These are phyloP conservation scores for Rosa multiflora DNA, from an alignment of 306 rosid species.

Conservation along the genomic window DNA sequence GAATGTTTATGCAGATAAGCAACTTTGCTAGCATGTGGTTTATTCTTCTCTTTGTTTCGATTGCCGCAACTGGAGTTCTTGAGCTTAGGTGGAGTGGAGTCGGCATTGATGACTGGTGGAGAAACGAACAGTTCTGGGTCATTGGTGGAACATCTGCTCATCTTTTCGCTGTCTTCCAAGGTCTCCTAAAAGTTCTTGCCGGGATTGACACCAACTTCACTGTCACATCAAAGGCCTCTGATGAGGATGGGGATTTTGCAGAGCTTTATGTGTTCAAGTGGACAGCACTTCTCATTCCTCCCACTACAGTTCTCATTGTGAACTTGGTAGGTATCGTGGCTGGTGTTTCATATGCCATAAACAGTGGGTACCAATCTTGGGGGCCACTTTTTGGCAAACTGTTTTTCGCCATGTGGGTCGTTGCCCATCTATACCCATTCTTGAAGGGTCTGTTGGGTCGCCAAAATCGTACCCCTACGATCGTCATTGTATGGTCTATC, in stretches of 20 bases:
- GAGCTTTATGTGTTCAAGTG: constrained; percentile 93
- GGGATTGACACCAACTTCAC: constrained; percentile 93
- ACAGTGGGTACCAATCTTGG: constrained; percentile 96
- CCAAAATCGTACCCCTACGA: constrained; percentile 86
- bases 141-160: constrained; percentile 98
- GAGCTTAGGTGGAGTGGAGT: constrained; percentile 99
- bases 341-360: constrained; percentile 82
- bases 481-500: constrained; percentile 86
- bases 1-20: constrained; percentile 70
- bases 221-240: constrained; percentile 89
- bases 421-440: constrained; percentile 94
- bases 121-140: constrained; percentile 98
- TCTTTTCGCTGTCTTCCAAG: constrained; percentile 97
- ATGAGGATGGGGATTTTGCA: constrained; percentile 86
- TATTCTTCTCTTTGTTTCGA: constrained; percentile 87
- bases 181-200: constrained; percentile 89
- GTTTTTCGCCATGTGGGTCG: constrained; percentile 88
- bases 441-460: constrained; percentile 92
- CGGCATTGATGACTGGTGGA: constrained; percentile 99
- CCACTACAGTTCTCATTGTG: constrained; percentile 80
- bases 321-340: constrained; percentile 87
- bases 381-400: constrained; percentile 86
- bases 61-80: constrained; percentile 85
- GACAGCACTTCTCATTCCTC: constrained; percentile 94
- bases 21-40: constrained; percentile 99